Percentiles rank a stretch among this genome's conserved stretches.
Evolutionary conservation across 2,329 filamentous ascomycete species (phyloP).

Genomic region (Davidsoniella virescens): DNA sequence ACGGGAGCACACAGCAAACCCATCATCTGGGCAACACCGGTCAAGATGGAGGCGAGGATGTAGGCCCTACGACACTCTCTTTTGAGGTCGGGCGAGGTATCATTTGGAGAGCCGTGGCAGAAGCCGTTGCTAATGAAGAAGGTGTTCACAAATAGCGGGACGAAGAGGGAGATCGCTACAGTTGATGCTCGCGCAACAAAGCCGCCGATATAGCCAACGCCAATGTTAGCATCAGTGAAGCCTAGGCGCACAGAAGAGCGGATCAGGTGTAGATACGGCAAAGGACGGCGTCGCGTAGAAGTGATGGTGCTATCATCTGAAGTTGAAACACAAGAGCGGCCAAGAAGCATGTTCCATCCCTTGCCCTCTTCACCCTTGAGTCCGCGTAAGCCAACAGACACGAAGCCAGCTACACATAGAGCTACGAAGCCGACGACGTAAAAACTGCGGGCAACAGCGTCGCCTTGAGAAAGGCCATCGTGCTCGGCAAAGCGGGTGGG

Average conservation of each 20-base stretch:
- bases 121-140: conserved; percentile 72
- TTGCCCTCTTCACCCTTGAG: conserved; percentile 63
- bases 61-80: conserved; percentile 76
- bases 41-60: conserved; percentile 69
- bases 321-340: conserved; percentile 14
- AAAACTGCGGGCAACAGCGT: conserved; percentile 70
- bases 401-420: conserved; percentile 54
- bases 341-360: conserved; percentile 45
- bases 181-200: conserved; percentile 91
- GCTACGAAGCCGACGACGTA: conserved; percentile 68
- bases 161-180: conserved; percentile 86
- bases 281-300: conserved; percentile 13
- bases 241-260: conserved; percentile 51
- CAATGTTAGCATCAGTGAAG: conserved; percentile 60
- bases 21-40: conserved; percentile 73
- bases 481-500: conserved; percentile 61
- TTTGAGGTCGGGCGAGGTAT: conserved; percentile 59
- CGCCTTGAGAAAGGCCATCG: conserved; percentile 52
- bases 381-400: conserved; percentile 59
- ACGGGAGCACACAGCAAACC: conserved; percentile 72
- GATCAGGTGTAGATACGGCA: conserved; percentile 45
- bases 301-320: no score
- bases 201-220: conserved; percentile 77
- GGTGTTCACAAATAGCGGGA: conserved; percentile 82
- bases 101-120: conserved; percentile 51